phyloP scores from a whole-genome alignment of 2,329 filamentous ascomycete genomes.

The Gaeumannomyces tritici region DNA sequence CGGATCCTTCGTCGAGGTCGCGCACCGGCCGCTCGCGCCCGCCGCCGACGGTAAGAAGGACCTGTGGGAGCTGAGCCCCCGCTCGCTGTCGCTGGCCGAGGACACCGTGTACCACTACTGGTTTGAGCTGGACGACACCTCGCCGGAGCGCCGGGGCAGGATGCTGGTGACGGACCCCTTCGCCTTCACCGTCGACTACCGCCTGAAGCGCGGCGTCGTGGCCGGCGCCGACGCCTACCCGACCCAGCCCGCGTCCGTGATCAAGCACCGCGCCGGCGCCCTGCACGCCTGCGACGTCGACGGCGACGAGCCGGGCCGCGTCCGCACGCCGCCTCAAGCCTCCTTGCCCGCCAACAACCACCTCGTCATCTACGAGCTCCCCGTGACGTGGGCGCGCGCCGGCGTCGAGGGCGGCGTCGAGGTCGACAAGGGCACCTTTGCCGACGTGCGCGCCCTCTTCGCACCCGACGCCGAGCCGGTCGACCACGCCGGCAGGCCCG shows the following conservation, averaged over 20 bases:
- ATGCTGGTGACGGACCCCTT: conserved; percentile 12
- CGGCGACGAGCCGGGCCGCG: conserved; percentile 7
- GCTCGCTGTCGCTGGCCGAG: conserved; percentile 6
- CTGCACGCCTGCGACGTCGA: conserved; percentile 13
- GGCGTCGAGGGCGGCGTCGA: conserved; percentile 7
- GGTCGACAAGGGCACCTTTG: conserved; percentile 13
- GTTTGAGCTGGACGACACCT: conserved; percentile 11
- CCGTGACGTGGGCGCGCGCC: conserved; percentile 13
- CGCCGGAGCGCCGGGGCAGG: conserved; percentile 4
- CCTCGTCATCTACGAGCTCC: conserved; percentile 16
- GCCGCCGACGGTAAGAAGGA: conserved; percentile 28
- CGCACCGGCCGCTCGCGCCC: conserved; percentile 23
- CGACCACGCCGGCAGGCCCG: conserved; percentile 1
- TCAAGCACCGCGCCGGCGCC: conserved; percentile 9
- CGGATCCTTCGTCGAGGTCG: conserved; percentile 7
- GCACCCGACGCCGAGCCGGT: neutral
- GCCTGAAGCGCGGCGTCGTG: neutral
- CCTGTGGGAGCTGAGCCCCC: conserved; percentile 28
- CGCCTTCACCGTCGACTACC: conserved; percentile 15
- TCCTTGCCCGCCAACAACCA: conserved; percentile 13
- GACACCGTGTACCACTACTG: conserved; percentile 13
- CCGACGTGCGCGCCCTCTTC: conserved; percentile 14
- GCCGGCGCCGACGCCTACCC: neutral
- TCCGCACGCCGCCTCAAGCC: neutral
- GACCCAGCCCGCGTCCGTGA: conserved; percentile 12